Base-by-base conservation (phyloP, 345 rosid species). In the Kernera saxatilis region DNA sequence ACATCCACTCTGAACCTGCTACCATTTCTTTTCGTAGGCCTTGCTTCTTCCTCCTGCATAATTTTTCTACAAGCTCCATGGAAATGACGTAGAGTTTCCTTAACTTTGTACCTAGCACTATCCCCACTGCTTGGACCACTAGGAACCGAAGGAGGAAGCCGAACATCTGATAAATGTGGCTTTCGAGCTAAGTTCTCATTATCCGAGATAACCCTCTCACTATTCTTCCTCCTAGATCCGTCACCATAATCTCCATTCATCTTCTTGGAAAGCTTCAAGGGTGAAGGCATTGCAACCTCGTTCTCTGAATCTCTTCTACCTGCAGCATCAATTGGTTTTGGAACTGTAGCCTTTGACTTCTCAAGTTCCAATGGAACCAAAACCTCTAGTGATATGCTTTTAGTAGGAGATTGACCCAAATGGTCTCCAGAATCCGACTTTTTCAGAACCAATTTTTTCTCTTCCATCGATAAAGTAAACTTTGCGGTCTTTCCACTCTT, bases 31-130 rank as follows among this genome's bases (percentile, higher is more conserved):
- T 37, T 56, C 51, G 52, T 84, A 17, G 69, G 43, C 66, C 75
- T 85, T 58, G 88, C 71, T 82, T 90, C 97, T 67, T 81, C 85
- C 82, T 81, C 88, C 52, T 83, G 88, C 79, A 88, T 70, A 51
- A 84, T 53, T 81, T 81, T 88, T 77, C 92, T 80, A 63, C 79
- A 84, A 52, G 79, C 74, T 26, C 56, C 82, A 52, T 86, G 85
- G 74, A 85, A 90, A 22, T 84, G 70, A 22, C 92, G 88, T 63
- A 92, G 68, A 19, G 80, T 82, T 79, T 90, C 86, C 78, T 87
- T 82, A 50, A 92, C 97, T 77, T 84, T 78, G 57, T 46, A 77
- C 57, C 98, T 81, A 8, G 57, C 80, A 66, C 35, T 48, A 57
- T 21, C 74, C 43, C 54, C 67, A 36, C 57, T 66, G 29, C 22